Base-by-base conservation (phyloP, 192 early-diverging fungal species). In the Coemansia furcata region DNA sequence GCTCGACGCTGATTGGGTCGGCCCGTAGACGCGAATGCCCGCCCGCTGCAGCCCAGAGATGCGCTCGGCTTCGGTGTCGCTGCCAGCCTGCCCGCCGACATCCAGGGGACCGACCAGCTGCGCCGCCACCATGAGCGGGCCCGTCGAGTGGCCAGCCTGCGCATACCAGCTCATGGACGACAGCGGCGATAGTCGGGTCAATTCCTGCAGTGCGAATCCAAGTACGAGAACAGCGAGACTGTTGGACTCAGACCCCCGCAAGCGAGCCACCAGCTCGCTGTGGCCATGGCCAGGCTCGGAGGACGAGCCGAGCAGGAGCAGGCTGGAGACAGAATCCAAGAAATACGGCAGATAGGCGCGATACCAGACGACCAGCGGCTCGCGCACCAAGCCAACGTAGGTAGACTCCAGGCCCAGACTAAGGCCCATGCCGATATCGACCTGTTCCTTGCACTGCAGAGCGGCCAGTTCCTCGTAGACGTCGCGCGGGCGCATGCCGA, bases 391-490 rank as follows among this genome's bases (percentile, higher is more conserved):
- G 0, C 42, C 42, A 0, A 80, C 63, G 47, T 75, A 80, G 0
- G 69, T 50, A 5, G 78, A 65, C 33, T 80, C 78, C 30, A 80
- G 54, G 1, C 78, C 78, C 21, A 80, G 70, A 19, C 15, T 12
- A n/a, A 80, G 60, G 1, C 78, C 78, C 37, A 75, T 58, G 4
- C 35, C 55, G n/a, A 36, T 58, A 17, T 58, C 55, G 30, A 26
- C 23, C 6, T 32, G n/a, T n/a, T 58, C 32, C 17, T 17, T 26
- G 19, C 55, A 29, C 11, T 8, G 15, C 26, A 35, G 19, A 19
- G 9, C 17, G 1, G 58, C 67, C 33, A 76, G 49, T 44, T 76
- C 73, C 3, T 44, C 63, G 11, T 62, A 70, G 7, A 70, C 47
- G 26, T 73, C 67, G 10, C 52, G 26, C 12, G 43, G 55, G 0